Base-by-base conservation (phyloP, 345 rosid species). In the Anacardium occidentale region DNA sequence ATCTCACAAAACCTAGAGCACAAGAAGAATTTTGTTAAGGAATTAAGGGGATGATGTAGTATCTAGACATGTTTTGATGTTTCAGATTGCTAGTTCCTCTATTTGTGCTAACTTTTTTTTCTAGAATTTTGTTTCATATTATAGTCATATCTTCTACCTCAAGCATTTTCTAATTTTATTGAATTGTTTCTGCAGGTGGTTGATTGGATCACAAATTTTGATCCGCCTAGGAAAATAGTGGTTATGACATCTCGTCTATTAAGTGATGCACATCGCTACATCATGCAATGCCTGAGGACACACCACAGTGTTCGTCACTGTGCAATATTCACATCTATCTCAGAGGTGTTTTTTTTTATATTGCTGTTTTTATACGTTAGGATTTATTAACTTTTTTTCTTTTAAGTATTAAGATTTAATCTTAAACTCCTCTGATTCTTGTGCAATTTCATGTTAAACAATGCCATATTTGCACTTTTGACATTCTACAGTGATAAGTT, bases 261-360 rank as follows among this genome's bases (percentile, higher is more conserved):
- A 50, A 94, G 92, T 40, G 97, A 94, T 81, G 90, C 97, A 66
- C 99, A 94, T 87, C 89, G 99, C 40, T 92, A 90, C 82, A 87
- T 89, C 70, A 72, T 94, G 62, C 94, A 96, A 56, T 90, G 96
- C 81, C 78, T 94, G 72, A 84, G 86, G 80, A 76, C 86, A 11
- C 93, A 88, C 74, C 76, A 76, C 73, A 78, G 78, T 75, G 83
- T 90, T 83, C 76, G 72, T 9, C 74, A 40, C 56, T 89, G 92
- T 85, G 74, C 83, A 40, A 75, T 95, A 50, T 84, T 86, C 79
- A 92, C 99, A 25, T 90, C 95, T 64, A 88, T 95, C 71, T 86
- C 99, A 9, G 99, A 95, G 99, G 99, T 92, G 74, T 66, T 80
- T 74, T 14, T n/a, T 48, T 74, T 54, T 62, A 22, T 10, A 71